Evolutionary conservation across 345 rosid genomes (phyloP).

Genomic region (Melastoma malabathricum): DNA sequence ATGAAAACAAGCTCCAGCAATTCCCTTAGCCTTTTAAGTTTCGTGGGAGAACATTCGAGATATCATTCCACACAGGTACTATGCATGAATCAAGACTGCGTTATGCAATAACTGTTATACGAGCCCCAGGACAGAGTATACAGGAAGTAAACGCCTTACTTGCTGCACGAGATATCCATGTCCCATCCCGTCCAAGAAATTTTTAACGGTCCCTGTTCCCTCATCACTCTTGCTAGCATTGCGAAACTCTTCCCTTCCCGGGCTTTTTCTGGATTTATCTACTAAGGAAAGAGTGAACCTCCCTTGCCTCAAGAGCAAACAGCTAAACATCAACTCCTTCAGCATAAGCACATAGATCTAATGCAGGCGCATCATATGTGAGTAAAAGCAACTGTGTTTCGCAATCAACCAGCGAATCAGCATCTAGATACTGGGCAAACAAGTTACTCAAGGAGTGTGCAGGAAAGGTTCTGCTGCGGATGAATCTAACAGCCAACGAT

Average conservation of each 20-base stretch:
- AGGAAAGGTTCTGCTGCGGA: constrained; percentile 92
- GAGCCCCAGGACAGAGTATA: not conserved
- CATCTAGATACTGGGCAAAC: constrained; percentile 63
- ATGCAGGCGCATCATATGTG: too few species aligned
- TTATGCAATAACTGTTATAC: too few species aligned
- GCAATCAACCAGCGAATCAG: not conserved
- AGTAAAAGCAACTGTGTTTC: too few species aligned
- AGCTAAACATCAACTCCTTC: constrained; percentile 83
- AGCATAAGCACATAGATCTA: constrained; percentile 13
- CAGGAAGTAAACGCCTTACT: constrained; percentile 25
- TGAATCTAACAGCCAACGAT: constrained; percentile 91
- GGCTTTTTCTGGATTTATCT: constrained; percentile 93
- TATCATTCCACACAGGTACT: too few species aligned
- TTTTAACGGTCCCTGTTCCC: constrained; percentile 68
- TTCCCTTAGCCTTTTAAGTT: too few species aligned
- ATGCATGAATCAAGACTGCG: too few species aligned
- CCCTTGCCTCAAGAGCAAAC: constrained; percentile 78
- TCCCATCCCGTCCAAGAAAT: constrained; percentile 98
- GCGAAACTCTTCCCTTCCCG: constrained; percentile 96
- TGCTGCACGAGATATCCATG: constrained; percentile 87
- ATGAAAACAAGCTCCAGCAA: not conserved
- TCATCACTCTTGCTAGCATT: constrained; percentile 49
- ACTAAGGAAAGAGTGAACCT: constrained; percentile 5
- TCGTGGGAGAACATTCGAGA: too few species aligned
- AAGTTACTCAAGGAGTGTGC: constrained; percentile 97